These are phyloP conservation scores for Conidiobolus incongruus DNA, from an alignment of 371 early-diverging fungal species.

Conservation along the genomic window DNA sequence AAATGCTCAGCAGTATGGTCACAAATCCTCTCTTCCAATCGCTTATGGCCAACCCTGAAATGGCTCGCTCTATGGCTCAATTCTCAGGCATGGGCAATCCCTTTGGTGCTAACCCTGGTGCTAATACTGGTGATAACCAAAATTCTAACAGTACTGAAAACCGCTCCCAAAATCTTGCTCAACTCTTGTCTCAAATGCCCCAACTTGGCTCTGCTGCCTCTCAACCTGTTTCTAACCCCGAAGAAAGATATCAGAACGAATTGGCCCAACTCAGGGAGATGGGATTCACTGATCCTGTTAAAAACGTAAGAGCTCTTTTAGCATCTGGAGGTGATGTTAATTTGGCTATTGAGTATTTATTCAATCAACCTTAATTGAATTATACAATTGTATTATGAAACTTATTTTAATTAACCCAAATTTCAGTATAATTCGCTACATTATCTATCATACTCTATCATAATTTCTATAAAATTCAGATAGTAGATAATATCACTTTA, in stretches of 20 bases:
- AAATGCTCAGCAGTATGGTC: slow-evolving; percentile 40
- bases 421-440: too few species aligned
- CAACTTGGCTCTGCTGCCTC: slow-evolving; percentile 14
- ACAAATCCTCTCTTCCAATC: slow-evolving; percentile 42
- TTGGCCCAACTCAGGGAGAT: slow-evolving; percentile 86
- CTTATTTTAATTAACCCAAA: too few species aligned
- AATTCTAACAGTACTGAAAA: slow-evolving; percentile 2
- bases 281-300: slow-evolving; percentile 81
- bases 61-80: slow-evolving; percentile 30
- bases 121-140: slow-evolving; percentile 3
- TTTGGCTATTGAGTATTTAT: slow-evolving; percentile 77
- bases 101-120: slow-evolving; percentile 11
- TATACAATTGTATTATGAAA: too few species aligned
- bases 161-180: slow-evolving; percentile 3
- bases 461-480: too few species aligned
- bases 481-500: too few species aligned
- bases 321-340: slow-evolving; percentile 77
- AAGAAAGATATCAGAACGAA: slow-evolving; percentile 76
- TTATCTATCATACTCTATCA: too few species aligned
- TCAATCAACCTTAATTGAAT: slow-evolving; percentile 13
- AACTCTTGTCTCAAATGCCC: slow-evolving; percentile 3
- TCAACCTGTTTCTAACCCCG: slow-evolving; percentile 28
- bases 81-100: slow-evolving; percentile 13
- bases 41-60: slow-evolving; percentile 67
- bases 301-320: slow-evolving; percentile 74